Evolutionary conservation across 2,329 filamentous ascomycete species (phyloP), one percentile per base, ranked within the genome.

Genomic region (Ceratocystis smalleyi): DNA sequence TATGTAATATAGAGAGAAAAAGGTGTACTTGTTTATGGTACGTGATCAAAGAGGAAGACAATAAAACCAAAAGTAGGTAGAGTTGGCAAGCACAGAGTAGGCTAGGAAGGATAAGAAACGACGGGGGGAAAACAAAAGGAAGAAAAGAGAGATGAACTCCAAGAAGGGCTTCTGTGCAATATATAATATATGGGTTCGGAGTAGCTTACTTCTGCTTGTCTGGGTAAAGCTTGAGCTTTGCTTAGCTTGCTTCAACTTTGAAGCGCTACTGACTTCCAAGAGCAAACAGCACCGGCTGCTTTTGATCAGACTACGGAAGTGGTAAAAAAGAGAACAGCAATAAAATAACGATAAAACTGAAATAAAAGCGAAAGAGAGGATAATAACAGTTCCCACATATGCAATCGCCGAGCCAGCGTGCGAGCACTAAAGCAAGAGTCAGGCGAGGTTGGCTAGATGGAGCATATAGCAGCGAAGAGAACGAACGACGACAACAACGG

Each of bases 341-440:
- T 81, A 73, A 47, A 47, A 47, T n/a, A 47, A 47, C 17, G 19
- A 47, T n/a, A 47, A 47, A 47, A 47, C 17, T 7, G 19, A 22
- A 47, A 47, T n/a, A 19, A 61, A 43, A 47, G 24, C 15, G 6
- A 60, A 43, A 30, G 19, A 60, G 19, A 60, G 32, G 10, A 24
- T 45, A 43, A 60, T 43, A 15, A 24, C 32, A 35, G 19, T 17
- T 10, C 57, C 40, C 27, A 40, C 55, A 40, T 19, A 54, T 24
- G 24, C 12, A 30, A 30, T 17, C 49, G 24, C 49, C 49, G 22
- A 54, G 49, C 49, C 49, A 54, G 27, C 49, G 49, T 17, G 19
- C 27, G 24, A 54, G 49, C 24, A 54, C 19, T 19, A 27, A 43
- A 17, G 69, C 82, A 76, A 71, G 82, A 81, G 68, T 24, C 49